Evolutionary conservation across 176 grass and related monocot species (phyloP), one percentile per base, ranked within the genome.

Genomic region (Carex littledalei): DNA sequence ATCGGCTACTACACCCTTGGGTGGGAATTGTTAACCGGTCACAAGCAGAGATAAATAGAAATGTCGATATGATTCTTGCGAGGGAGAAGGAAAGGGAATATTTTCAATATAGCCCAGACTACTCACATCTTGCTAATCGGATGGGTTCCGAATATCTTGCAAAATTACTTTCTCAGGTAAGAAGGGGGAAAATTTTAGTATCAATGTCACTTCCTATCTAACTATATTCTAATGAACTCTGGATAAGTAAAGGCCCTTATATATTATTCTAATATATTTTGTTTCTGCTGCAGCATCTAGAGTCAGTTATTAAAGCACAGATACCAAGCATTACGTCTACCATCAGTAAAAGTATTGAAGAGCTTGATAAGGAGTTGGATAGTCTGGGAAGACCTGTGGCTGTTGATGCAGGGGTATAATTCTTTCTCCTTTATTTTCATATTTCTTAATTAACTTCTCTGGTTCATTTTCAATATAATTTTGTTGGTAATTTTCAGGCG

Each of bases 41-140:
- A 9, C 94, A 97, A 90, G 91, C 91, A 85, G 94, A 97, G 90
- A 97, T 97, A 47, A 97, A 97, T 29, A 93, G 53, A 84, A 97
- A 92, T 64, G 82, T 92, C 29, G 91, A 90, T 70, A 97, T 97
- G 94, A 87, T 97, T 87, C 7, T 81, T 72, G 86, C 90, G 14
- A 87, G 91, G 74, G 66, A 60, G 60, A 97, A 92, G 47, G 94
- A 94, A 86, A 84, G 58, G 22, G 91, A 94, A 75, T 97, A 90
- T 86, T 97, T 97, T 85, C 84, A 87, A 73, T 82, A 53, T n/a
- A 97, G 93, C 70, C 90, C 93, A 52, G 90, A 95, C 49, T 95
- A 91, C 80, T 85, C 89, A 32, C 93, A 95, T 83, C 68, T 95
- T 60, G 79, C 90, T 50, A 91, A 73, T 66, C 65, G 34, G 65